These are phyloP conservation scores for Carex kokanica DNA, from an alignment of 176 grass and related monocot species.

Conservation along the genomic window DNA sequence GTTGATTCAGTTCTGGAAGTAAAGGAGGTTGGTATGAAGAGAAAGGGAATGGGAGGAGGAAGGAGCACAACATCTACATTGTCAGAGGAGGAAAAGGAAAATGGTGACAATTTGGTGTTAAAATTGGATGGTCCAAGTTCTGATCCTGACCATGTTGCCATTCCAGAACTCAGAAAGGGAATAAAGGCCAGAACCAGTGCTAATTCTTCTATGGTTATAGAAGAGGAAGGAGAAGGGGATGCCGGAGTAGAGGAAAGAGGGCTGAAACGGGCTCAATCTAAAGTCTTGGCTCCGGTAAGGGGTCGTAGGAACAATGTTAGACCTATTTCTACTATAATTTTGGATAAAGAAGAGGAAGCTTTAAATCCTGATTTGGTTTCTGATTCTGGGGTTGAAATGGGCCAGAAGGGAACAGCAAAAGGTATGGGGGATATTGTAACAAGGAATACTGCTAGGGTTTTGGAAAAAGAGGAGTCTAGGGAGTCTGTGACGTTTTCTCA, in stretches of 20 bases:
- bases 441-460: not conserved
- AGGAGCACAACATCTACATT: slow-evolving; percentile 17
- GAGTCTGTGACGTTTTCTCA: not conserved
- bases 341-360: not conserved
- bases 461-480: not conserved
- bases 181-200: slow-evolving; percentile 7
- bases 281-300: not conserved
- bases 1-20: not conserved
- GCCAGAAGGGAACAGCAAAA: not conserved
- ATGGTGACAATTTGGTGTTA: slow-evolving; percentile 22
- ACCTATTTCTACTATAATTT: not conserved
- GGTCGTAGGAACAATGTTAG: not conserved
- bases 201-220: not conserved
- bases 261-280: not conserved
- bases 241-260: not conserved
- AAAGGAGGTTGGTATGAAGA: not conserved
- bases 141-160: not conserved
- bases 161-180: not conserved
- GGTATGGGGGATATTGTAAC: not conserved
- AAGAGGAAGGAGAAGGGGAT: slow-evolving; percentile 4
- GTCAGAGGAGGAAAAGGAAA: not conserved
- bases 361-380: not conserved
- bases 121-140: not conserved
- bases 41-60: not conserved
- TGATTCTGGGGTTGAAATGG: slow-evolving; percentile 10